These are phyloP conservation scores for Solanum sitiens DNA, from an alignment of 257 asterid species.

Conservation along the genomic window DNA sequence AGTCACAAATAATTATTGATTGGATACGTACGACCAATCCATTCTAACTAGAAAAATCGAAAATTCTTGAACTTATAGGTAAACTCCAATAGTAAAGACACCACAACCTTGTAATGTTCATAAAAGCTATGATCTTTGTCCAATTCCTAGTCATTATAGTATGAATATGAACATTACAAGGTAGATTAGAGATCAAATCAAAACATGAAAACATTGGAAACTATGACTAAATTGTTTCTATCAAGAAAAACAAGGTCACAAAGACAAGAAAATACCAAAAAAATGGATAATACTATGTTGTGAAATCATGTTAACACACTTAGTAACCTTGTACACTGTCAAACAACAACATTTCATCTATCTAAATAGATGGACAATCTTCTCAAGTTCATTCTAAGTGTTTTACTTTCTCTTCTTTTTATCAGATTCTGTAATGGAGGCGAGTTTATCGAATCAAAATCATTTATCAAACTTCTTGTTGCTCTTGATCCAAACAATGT, in stretches of 20 bases:
- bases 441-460: neutral
- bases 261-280: neutral
- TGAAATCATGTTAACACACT: neutral
- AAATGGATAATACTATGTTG: neutral
- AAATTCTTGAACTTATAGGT: neutral
- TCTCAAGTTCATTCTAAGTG: neutral
- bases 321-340: neutral
- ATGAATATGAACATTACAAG: neutral
- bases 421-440: conserved; percentile 7
- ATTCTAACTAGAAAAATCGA: neutral
- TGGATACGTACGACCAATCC: neutral
- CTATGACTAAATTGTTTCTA: neutral
- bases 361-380: neutral
- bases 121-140: neutral
- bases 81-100: neutral
- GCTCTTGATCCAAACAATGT: conserved; percentile 20
- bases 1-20: neutral
- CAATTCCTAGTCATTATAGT: neutral
- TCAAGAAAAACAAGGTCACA: neutral
- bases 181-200: neutral
- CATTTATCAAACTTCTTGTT: conserved; percentile 5
- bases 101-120: neutral
- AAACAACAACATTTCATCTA: neutral
- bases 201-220: neutral
- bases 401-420: conserved; percentile 1